Conservation (phyloP, 1,284 basidiomycete species). For the Thecaphora frezii region DNA sequence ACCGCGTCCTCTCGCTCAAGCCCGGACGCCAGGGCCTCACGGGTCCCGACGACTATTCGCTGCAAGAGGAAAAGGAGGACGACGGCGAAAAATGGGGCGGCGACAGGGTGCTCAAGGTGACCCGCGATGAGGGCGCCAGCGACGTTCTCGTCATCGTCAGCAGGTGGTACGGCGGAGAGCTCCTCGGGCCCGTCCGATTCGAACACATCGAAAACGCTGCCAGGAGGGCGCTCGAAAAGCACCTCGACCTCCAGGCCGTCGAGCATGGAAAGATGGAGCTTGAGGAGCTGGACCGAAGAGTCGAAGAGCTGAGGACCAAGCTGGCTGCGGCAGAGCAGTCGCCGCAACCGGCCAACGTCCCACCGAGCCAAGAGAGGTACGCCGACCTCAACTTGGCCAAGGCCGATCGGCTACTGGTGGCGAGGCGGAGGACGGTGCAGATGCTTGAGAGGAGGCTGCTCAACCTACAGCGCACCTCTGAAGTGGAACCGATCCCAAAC, state of each 20-base stretch:
- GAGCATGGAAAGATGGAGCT: conserved; percentile 29
- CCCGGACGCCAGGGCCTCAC: conserved; percentile 40
- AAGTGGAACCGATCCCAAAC: not conserved
- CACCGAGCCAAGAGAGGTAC: not conserved
- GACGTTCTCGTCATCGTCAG: conserved; percentile 55
- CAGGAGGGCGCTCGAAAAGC: conserved; percentile 70
- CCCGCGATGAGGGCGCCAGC: conserved; percentile 44
- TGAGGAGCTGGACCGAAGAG: conserved; percentile 30
- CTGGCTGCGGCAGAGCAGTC: not conserved
- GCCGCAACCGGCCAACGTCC: conserved; percentile 1
- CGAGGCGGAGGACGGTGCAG: conserved; percentile 8
- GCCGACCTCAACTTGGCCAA: conserved; percentile 4
- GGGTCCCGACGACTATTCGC: conserved; percentile 52
- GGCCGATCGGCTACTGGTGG: conserved; percentile 7
- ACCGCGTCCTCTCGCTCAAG: conserved; percentile 48
- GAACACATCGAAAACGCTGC: conserved; percentile 75
- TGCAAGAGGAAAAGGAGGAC: conserved; percentile 50
- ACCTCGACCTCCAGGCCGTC: conserved; percentile 66
- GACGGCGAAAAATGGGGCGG: conserved; percentile 56
- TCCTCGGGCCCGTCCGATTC: conserved; percentile 73
- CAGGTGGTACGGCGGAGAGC: conserved; percentile 72
- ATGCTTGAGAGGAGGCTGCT: not conserved
- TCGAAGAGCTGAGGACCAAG: conserved; percentile 6
- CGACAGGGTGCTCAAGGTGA: conserved; percentile 38
- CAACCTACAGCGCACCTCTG: not conserved